phyloP scores from a whole-genome alignment of 306 rosid genomes.

The Cicer arietinum region DNA sequence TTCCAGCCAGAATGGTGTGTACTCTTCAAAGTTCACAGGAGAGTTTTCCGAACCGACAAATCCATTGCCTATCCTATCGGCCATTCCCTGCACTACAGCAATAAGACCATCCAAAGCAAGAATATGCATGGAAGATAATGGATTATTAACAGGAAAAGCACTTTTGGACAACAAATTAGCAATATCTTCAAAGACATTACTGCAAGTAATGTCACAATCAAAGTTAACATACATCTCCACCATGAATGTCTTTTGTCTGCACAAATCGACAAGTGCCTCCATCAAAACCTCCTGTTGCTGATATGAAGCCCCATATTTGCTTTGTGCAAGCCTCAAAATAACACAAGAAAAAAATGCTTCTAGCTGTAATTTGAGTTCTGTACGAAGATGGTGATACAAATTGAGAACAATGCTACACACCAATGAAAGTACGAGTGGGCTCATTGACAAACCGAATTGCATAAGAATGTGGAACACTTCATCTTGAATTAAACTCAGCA shows the following conservation, averaged over 20 bases:
- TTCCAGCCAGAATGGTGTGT: slow-evolving; percentile 95
- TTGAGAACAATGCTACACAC: slow-evolving; percentile 84
- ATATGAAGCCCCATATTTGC: slow-evolving; percentile 84
- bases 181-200: slow-evolving; percentile 92
- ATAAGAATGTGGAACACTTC: slow-evolving; percentile 81
- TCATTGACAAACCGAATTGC: slow-evolving; percentile 88
- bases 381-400: slow-evolving; percentile 77
- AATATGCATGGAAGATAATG: slow-evolving; percentile 84
- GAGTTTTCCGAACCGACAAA: slow-evolving; percentile 64
- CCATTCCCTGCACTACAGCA: slow-evolving; percentile 98
- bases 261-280: slow-evolving; percentile 95
- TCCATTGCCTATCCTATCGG: slow-evolving; percentile 84
- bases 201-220: slow-evolving; percentile 95
- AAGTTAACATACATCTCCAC: slow-evolving; percentile 93
- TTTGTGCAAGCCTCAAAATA: slow-evolving; percentile 85
- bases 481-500: slow-evolving; percentile 82
- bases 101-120: slow-evolving; percentile 95
- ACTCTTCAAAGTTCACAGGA: slow-evolving; percentile 80
- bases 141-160: slow-evolving; percentile 91
- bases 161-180: slow-evolving; percentile 88
- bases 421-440: slow-evolving; percentile 84
- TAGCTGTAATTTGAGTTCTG: slow-evolving; percentile 81
- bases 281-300: slow-evolving; percentile 95
- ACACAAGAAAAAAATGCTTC: slow-evolving; percentile 93
- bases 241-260: slow-evolving; percentile 89